These are phyloP conservation scores for Kwoniella sp. DNA, from an alignment of 768 basidiomycete genomes.

Conservation along the genomic window DNA sequence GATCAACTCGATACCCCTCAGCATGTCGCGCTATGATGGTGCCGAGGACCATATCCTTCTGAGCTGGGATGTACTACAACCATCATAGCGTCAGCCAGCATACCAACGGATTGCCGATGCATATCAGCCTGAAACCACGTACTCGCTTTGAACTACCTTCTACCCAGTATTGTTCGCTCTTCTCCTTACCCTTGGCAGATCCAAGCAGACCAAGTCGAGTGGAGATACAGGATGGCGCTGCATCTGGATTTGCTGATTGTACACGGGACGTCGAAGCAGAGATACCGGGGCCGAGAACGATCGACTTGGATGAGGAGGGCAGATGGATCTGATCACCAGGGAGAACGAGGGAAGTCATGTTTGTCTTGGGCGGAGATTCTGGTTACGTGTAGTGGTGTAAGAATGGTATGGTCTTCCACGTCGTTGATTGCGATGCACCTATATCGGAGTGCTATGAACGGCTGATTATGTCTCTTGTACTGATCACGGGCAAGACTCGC, in stretches of 20 bases:
- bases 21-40: slow-evolving; percentile 75
- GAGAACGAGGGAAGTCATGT: slow-evolving; percentile 63
- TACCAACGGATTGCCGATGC: no score
- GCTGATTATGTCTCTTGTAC: no score
- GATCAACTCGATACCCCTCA: slow-evolving; percentile 91
- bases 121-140: slow-evolving; percentile 54
- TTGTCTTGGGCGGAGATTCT: slow-evolving; percentile 46
- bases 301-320: slow-evolving; percentile 56
- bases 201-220: slow-evolving; percentile 40
- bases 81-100: slow-evolving; percentile 5
- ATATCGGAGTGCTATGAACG: no score
- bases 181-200: slow-evolving; percentile 52
- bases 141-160: slow-evolving; percentile 84
- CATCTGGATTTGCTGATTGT: slow-evolving; percentile 39
- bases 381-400: no score
- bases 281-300: slow-evolving; percentile 81
- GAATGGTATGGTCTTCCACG: no score
- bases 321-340: slow-evolving; percentile 75
- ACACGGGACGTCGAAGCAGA: slow-evolving; percentile 61
- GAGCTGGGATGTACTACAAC: slow-evolving; percentile 93
- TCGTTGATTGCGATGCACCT: no score
- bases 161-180: slow-evolving; percentile 81
- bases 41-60: slow-evolving; percentile 87
- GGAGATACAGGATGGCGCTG: slow-evolving; percentile 55
- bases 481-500: no score